Conservation (phyloP, 345 rosid genomes). For the Boechera divaricarpa region DNA sequence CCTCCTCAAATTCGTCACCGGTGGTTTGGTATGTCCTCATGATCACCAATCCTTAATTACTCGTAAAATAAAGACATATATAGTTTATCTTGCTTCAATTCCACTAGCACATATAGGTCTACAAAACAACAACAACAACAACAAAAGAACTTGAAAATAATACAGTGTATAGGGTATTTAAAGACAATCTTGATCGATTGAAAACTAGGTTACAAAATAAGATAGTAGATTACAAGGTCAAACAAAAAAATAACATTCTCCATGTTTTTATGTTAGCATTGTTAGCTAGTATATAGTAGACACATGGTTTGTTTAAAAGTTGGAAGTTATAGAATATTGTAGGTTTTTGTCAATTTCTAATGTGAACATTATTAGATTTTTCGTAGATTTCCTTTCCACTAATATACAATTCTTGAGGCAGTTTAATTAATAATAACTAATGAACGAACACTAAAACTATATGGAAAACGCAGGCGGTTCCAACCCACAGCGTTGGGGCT, state of each 20-base stretch:
- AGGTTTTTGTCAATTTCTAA: slow-evolving; percentile 11
- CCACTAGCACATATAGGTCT: not conserved
- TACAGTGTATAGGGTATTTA: not conserved
- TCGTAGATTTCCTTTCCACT: slow-evolving; percentile 1
- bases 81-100: not conserved
- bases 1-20: slow-evolving; percentile 78
- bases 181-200: slow-evolving; percentile 6
- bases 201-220: slow-evolving; percentile 12
- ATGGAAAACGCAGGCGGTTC: slow-evolving; percentile 60
- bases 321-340: not conserved
- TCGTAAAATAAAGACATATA: not conserved
- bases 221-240: not conserved
- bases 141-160: not conserved
- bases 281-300: not conserved
- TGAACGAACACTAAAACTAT: slow-evolving; percentile 19
- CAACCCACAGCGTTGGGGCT: slow-evolving; percentile 73
- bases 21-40: slow-evolving; percentile 70
- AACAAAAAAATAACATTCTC: not conserved
- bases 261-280: slow-evolving; percentile 7
- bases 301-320: not conserved
- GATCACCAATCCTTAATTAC: not conserved
- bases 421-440: not conserved
- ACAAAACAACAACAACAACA: slow-evolving; percentile 5
- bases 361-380: not conserved
- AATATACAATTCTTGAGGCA: not conserved